Evolutionary conservation across 164 flowering plant genomes (phyloP).

Genomic region (Liriodendron chinense): DNA sequence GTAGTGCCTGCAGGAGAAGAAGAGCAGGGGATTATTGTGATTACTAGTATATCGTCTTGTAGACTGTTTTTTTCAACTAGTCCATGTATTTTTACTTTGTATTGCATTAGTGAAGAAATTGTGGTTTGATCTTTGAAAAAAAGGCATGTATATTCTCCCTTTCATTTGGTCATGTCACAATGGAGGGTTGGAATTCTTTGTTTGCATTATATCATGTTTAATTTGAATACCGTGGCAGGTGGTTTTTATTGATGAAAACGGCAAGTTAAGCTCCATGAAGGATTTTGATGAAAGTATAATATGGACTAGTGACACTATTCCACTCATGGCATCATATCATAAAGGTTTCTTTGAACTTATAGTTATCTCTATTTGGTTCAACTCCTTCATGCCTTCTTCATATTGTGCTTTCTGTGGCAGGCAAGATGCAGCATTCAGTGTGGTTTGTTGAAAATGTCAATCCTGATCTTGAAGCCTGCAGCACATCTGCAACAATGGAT

Average conservation of each 20-base stretch:
- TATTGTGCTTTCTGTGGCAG: conserved; percentile 32
- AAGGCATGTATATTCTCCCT: neutral
- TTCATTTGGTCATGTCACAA: neutral
- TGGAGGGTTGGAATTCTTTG: neutral
- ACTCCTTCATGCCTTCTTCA: neutral
- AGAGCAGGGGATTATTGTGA: too few relatives aligned
- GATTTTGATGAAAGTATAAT: conserved; percentile 89
- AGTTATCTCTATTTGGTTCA: neutral
- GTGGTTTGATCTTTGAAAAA: too few relatives aligned
- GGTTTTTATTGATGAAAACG: conserved; percentile 72
- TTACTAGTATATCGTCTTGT: too few relatives aligned
- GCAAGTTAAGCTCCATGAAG: conserved; percentile 60
- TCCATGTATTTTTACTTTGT: too few relatives aligned
- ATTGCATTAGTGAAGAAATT: too few relatives aligned
- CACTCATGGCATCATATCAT: conserved; percentile 81
- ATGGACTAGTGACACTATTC: conserved; percentile 85
- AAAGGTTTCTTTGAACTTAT: conserved; percentile 49
- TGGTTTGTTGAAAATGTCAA: conserved; percentile 63
- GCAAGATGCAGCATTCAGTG: conserved; percentile 87
- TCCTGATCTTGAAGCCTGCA: conserved; percentile 36
- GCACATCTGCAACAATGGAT: conserved; percentile 26
- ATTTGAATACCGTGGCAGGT: conserved; percentile 37
- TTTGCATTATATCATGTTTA: neutral
- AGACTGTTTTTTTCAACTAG: too few relatives aligned
- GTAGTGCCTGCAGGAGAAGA: too few relatives aligned